Evolutionary conservation across 1,284 basidiomycete species (phyloP).

Genomic region (Naganishia albida): DNA sequence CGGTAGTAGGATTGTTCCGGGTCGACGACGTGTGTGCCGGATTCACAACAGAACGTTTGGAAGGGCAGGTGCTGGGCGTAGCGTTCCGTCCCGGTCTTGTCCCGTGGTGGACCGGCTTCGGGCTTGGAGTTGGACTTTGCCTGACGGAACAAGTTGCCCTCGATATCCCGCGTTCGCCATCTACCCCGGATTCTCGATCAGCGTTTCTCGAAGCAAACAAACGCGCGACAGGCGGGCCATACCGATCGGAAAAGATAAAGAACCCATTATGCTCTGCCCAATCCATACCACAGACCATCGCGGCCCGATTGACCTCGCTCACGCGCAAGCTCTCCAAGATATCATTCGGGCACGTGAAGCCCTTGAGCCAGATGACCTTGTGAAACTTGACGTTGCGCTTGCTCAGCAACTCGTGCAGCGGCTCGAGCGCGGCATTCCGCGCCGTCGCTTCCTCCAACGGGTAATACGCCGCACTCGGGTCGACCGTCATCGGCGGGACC

Average conservation of each 20-base stretch:
- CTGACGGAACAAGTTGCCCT: constrained; percentile 91
- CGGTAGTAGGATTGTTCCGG: constrained; percentile 89
- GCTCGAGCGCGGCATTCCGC: constrained; percentile 85
- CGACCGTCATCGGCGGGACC: constrained; percentile 82
- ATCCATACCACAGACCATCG: constrained; percentile 97
- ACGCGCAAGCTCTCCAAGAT: constrained; percentile 90
- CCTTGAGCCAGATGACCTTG: constrained; percentile 92
- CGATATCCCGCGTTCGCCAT: constrained; percentile 93
- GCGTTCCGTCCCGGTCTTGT: constrained; percentile 72
- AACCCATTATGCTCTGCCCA: constrained; percentile 95
- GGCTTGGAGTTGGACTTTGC: constrained; percentile 86
- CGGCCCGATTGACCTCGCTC: constrained; percentile 81
- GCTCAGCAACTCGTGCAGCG: constrained; percentile 75
- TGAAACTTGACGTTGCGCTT: constrained; percentile 78
- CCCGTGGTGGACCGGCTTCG: constrained; percentile 86
- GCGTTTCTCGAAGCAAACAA: too few relatives aligned
- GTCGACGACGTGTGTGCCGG: constrained; percentile 90
- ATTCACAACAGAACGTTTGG: constrained; percentile 96
- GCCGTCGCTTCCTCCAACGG: constrained; percentile 89
- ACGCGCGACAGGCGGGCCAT: constrained; percentile 38
- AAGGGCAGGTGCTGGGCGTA: constrained; percentile 89
- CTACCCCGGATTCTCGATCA: too few relatives aligned
- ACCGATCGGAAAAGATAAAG: constrained; percentile 95
- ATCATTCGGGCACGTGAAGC: constrained; percentile 94
- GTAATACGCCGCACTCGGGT: constrained; percentile 84